Base-by-base conservation (phyloP, 1,284 basidiomycete genomes). In the Afroboletus lepidellus region DNA sequence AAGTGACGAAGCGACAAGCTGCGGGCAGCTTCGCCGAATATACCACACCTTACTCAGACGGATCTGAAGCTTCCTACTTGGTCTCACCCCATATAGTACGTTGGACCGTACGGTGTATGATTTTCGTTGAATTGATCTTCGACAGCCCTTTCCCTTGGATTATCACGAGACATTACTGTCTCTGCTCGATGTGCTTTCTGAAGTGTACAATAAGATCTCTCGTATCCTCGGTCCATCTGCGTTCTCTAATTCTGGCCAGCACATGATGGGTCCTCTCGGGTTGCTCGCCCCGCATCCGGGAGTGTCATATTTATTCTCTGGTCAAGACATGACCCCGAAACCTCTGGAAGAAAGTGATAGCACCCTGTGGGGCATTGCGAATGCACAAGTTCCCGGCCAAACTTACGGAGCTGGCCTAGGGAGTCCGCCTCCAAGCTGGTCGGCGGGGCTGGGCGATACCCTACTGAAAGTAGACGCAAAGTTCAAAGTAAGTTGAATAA, bases 121-220 rank as follows among this genome's bases (percentile, higher is more conserved):
- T 20, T 23, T 25, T 27, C 33, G 20, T 34, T 24, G 30, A 46
- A 42, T 47, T 39, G 41, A 60, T 39, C 13, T 47, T 30, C n/a
- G 45, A 48, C 57, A 93, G 90, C 88, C 91, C 16, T 94, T 94
- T 69, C 74, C 85, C 4, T 69, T 94, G 47, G 92, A 94, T 70
- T 94, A 94, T 63, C 86, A 90, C 59, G 87, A 94, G 71, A 90
- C 88, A 7, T 79, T 93, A 27, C 80, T 92, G 45, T 90, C 92
- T 32, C 80, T 92, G 29, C 83, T 93, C 50, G 92, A 94, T 63
- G 86, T 94, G 41, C 79, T 94, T 36, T 89, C 89, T 13, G 90
- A 92, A 66, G 82, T 90, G 23, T 94, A 94, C 74, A 85, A 88
- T 69, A 92, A 90, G 69, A 85, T 94, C 41, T 80, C 82, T 5